phyloP scores from a whole-genome alignment of 305 asterid genomes.

The Rubia tinctorum region DNA sequence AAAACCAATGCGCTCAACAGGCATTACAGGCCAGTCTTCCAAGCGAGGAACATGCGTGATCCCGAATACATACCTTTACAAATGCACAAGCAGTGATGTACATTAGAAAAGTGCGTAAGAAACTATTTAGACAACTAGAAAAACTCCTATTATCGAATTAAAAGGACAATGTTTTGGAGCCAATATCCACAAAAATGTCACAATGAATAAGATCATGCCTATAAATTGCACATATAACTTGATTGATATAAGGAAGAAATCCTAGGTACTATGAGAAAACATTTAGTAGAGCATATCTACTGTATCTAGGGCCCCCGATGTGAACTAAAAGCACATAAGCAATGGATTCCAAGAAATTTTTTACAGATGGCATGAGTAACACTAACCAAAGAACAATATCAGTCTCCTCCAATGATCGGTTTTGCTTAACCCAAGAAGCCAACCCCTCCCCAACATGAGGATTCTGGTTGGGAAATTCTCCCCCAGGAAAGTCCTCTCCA shows the following conservation, averaged over 20 bases:
- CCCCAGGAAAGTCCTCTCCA: conserved; percentile 41
- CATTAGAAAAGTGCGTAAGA: neutral
- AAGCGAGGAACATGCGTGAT: conserved; percentile 39
- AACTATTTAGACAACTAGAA: neutral
- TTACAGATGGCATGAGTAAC: conserved; percentile 5
- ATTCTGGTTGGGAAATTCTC: conserved; percentile 44
- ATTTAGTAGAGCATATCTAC: neutral
- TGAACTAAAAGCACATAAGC: neutral
- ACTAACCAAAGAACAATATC: conserved; percentile 47
- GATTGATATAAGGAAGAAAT: neutral
- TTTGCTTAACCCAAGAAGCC: conserved; percentile 40
- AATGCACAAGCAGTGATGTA: conserved; percentile 9
- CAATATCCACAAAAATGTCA: neutral
- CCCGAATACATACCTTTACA: conserved; percentile 52
- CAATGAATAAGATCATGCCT: neutral
- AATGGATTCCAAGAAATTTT: neutral
- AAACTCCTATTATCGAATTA: neutral
- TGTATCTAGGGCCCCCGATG: neutral
- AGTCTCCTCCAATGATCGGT: conserved; percentile 38
- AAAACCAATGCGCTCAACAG: conserved; percentile 42
- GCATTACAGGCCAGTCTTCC: conserved; percentile 52
- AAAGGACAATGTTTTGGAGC: neutral
- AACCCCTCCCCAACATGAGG: conserved; percentile 43
- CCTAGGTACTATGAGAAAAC: neutral
- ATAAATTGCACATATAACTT: neutral